Percentiles rank a stretch among this genome's conserved stretches.
Conservation (phyloP, 23 red algal species). For the Gracilaria domingensis region DNA sequence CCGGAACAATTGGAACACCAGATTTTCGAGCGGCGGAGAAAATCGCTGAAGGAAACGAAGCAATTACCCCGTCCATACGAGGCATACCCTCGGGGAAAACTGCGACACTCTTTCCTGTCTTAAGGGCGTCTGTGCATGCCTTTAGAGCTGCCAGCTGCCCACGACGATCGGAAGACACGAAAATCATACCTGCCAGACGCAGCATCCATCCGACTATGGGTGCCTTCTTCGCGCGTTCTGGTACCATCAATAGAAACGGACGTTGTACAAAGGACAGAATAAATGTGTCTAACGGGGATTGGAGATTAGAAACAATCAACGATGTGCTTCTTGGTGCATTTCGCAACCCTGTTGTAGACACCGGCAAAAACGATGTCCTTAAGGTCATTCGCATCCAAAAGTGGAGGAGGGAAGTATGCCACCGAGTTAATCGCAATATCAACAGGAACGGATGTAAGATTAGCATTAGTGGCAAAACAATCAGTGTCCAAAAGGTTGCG, state of each 20-base stretch:
- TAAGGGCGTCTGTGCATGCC: neutral
- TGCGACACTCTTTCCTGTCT: constrained; percentile 27
- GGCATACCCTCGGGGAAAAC: constrained; percentile 48
- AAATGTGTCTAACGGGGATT: constrained; percentile 58
- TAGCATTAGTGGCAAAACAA: constrained; percentile 22
- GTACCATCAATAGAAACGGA: constrained; percentile 31
- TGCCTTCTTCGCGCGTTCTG: constrained; percentile 30
- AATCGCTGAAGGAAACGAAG: constrained; percentile 12
- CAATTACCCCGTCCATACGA: constrained; percentile 19
- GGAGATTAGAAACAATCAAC: constrained; percentile 53
- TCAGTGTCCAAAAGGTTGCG: neutral
- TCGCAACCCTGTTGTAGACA: neutral
- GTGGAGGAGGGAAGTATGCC: neutral
- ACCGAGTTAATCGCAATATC: neutral
- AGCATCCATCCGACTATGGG: constrained; percentile 67
- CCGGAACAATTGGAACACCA: constrained; percentile 41
- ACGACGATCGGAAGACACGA: constrained; percentile 12
- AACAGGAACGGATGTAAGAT: constrained; percentile 27
- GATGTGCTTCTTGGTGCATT: neutral
- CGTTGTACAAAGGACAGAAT: constrained; percentile 35
- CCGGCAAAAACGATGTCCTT: constrained; percentile 19
- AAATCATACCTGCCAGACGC: constrained; percentile 33
- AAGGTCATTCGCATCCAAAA: constrained; percentile 39
- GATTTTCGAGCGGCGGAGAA: constrained; percentile 46
- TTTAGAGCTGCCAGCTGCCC: constrained; percentile 35